phyloP scores from a whole-genome alignment of 164 flowering plant genomes.

The Chimonanthus salicifolius region DNA sequence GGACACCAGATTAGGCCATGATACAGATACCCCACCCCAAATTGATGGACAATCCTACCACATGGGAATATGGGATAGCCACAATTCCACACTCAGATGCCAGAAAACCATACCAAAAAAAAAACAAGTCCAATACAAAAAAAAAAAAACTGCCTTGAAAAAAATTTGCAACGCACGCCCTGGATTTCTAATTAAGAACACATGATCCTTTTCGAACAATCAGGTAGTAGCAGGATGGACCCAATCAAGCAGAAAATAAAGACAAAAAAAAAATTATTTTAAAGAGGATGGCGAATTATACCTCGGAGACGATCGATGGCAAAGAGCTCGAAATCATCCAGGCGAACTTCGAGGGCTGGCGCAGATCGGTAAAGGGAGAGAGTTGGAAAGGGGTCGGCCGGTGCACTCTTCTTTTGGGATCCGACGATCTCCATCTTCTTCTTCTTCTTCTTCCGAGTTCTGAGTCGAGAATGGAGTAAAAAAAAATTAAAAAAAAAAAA shows the following conservation, averaged over 20 bases:
- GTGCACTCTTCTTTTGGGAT: conserved; percentile 33
- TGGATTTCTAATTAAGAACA: background rate
- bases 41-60: too few relatives aligned
- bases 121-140: too few relatives aligned
- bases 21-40: too few relatives aligned
- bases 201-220: background rate
- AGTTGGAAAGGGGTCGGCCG: conserved; percentile 23
- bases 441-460: background rate
- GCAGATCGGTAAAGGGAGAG: conserved; percentile 76
- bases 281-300: conserved; percentile 12
- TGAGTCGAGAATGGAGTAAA: too few relatives aligned
- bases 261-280: background rate
- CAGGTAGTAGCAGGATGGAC: background rate
- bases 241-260: background rate
- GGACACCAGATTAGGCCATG: too few relatives aligned
- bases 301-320: conserved; percentile 94
- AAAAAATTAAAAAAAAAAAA: too few relatives aligned
- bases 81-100: too few relatives aligned
- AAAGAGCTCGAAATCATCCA: conserved; percentile 85
- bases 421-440: conserved; percentile 48
- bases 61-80: too few relatives aligned
- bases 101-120: too few relatives aligned
- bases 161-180: background rate
- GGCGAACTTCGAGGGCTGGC: conserved; percentile 73
- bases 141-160: too few relatives aligned